Conservation (phyloP, 2,329 filamentous ascomycete species). For the Fusarium circinatum region DNA sequence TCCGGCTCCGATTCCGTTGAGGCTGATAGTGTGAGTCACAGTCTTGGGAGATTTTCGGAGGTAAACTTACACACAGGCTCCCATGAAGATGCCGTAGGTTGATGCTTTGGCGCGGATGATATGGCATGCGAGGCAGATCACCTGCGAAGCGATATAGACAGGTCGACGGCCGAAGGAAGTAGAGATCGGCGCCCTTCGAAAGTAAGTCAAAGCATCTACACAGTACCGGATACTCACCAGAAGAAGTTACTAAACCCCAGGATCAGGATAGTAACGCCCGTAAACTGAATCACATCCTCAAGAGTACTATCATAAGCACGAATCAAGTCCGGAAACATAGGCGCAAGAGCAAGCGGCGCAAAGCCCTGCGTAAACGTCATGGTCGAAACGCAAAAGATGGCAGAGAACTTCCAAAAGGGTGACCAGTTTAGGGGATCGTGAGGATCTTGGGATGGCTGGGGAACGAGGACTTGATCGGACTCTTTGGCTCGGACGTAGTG, state of each 20-base stretch:
- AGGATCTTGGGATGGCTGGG: slow-evolving; percentile 13
- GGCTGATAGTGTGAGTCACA: background rate
- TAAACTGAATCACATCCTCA: slow-evolving; percentile 1
- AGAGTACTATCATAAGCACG: background rate
- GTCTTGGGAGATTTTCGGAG: accelerated
- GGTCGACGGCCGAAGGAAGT: background rate
- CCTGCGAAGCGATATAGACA: background rate
- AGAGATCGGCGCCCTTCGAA: background rate
- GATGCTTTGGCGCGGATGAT: slow-evolving; percentile 1
- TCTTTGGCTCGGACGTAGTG: slow-evolving; percentile 26
- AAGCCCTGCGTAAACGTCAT: slow-evolving; percentile 8
- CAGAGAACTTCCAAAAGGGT: slow-evolving; percentile 1
- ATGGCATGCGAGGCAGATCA: background rate
- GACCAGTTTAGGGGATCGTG: slow-evolving; percentile 13
- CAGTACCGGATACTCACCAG: background rate
- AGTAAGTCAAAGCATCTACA: accelerated
- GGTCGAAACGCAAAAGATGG: background rate
- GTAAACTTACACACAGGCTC: background rate
- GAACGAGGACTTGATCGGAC: slow-evolving; percentile 27
- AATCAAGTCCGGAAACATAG: slow-evolving; percentile 5
- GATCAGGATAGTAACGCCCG: background rate
- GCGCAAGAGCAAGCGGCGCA: slow-evolving; percentile 2
- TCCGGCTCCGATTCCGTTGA: slow-evolving; percentile 20
- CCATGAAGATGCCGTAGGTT: slow-evolving; percentile 2
- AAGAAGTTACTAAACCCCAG: background rate